Conservation (phyloP, 108 stramenopile genomes). For the Cyclostephanos invisitatus region DNA sequence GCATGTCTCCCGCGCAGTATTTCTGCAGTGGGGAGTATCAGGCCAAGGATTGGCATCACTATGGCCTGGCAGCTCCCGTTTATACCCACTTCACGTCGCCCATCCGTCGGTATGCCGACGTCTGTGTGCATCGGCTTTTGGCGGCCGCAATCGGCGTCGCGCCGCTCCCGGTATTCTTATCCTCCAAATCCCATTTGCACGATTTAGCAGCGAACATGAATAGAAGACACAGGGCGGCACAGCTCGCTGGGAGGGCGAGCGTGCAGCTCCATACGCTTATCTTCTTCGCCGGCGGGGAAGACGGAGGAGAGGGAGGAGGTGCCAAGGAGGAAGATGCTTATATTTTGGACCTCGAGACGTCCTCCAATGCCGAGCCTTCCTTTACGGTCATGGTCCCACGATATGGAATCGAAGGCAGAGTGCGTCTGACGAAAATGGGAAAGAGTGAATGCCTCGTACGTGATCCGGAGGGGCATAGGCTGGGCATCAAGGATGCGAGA, state of each 20-base stretch:
- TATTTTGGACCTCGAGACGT: conserved; percentile 86
- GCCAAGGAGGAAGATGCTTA: conserved; percentile 89
- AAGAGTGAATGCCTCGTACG: conserved; percentile 59
- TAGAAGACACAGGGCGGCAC: conserved; percentile 93
- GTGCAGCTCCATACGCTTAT: conserved; percentile 91
- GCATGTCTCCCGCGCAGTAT: conserved; percentile 97
- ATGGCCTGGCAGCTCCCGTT: conserved; percentile 98
- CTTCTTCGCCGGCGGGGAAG: conserved; percentile 82
- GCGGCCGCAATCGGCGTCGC: conserved; percentile 93
- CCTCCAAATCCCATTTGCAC: conserved; percentile 89
- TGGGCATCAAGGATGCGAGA: conserved; percentile 57
- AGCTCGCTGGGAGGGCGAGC: conserved; percentile 92
- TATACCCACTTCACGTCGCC: conserved; percentile 99
- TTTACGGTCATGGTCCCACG: conserved; percentile 93
- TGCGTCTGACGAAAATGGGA: conserved; percentile 57
- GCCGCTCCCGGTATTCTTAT: conserved; percentile 86
- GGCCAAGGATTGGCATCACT: conserved; percentile 92
- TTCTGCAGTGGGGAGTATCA: conserved; percentile 96
- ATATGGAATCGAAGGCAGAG: conserved; percentile 97
- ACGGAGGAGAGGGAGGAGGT: conserved; percentile 61
- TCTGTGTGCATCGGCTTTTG: conserved; percentile 97
- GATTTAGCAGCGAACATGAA: conserved; percentile 97
- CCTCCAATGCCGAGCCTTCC: conserved; percentile 59
- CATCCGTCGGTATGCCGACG: conserved; percentile 99
- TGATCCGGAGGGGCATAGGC: conserved; percentile 61